Evolutionary conservation across 129 eudicot species (phyloP), one percentile per base, ranked within the genome.

Genomic region (Pulicaria dysenterica): DNA sequence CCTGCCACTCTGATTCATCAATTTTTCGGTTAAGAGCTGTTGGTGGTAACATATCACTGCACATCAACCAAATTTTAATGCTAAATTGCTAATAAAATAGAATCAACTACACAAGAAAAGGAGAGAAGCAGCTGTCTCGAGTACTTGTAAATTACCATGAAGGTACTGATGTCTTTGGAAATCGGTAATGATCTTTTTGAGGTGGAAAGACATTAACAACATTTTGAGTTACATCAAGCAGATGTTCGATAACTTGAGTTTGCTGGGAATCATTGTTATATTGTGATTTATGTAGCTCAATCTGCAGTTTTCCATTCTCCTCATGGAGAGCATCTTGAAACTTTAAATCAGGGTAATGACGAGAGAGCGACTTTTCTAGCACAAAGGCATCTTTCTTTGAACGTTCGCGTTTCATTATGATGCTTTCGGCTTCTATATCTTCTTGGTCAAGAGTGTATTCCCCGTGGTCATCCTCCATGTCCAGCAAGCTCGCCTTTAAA

Each of bases 391-490:
- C 85, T 12, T 77, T 64, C 73, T 66, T 53, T 1, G 82, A 63
- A 4, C 58, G 83, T n/a, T 63, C 69, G 3, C 48, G 66, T n/a
- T 72, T 73, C 36, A 79, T 11, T 36, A 84, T 72, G 6, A 76
- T 80, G 11, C 6, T 63, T 45, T 84, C 82, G 15, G 69, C 65
- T 47, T 76, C 64, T 43, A 55, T 54, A 13, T 84, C 88, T 16
- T 80, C 82, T 39, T 80, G 76, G 10, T 84, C 88, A 13, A 80
- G 43, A n/a, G 80, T 76, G 77, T 84, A 84, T 50, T 84, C 85
- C 14, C 71, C 50, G n/a, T 76, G 79, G 49, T 84, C 88, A 67
- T 44, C 64, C 31, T 76, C 65, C 9, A 84, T 84, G 7, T 62
- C 80, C 15, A 72, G 69, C 8, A 84, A 58, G 61, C 80, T 84